Evolutionary conservation across 129 eudicot species (phyloP), one percentile per base, ranked within the genome.

Genomic region (Dittrichia graveolens): DNA sequence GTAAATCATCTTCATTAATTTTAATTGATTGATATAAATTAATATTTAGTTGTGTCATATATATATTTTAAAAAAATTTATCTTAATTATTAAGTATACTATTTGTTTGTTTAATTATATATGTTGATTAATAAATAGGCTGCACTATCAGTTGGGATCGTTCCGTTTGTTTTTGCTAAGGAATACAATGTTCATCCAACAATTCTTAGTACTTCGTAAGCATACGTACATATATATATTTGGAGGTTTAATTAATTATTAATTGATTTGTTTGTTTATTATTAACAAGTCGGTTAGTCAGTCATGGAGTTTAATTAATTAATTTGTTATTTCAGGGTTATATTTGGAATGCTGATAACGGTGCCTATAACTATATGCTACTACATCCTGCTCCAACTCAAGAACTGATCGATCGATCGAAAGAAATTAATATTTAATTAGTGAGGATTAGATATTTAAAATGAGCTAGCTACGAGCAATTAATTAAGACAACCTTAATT

Each of bases 261-360:
- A 24, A 24, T 24, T 24, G 31, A 24, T 24, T 0, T 24, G 31
- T 24, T 24, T 24, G 31, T 24, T 24, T 24, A 24, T 24, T 24
- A 24, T 24, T 24, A 24, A 24, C 31, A 24, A 24, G 31, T 24
- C 31, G 31, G 31, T 24, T 0, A 24, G 31, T 24, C 31, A n/a
- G 31, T 24, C 2, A 24, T 24, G 31, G 31, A 24, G 2, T 24
- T 24, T 24, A 24, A 24, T 24, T 24, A 24, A 24, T 24, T 24
- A 24, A 2, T 37, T 63, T 44, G 15, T 13, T 64, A 49, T 85
- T 76, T 77, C 97, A 92, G 98, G 84, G 98, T 92, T 53, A 89
- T 92, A n/a, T 92, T 89, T 19, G 98, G 96, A 73, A 92, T 92
- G 98, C 78, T 92, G 79, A 78, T 92, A 52, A 91, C 98, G 7